Evolutionary conservation across 345 rosid species (phyloP).

Genomic region (Syzygium aqueum): DNA sequence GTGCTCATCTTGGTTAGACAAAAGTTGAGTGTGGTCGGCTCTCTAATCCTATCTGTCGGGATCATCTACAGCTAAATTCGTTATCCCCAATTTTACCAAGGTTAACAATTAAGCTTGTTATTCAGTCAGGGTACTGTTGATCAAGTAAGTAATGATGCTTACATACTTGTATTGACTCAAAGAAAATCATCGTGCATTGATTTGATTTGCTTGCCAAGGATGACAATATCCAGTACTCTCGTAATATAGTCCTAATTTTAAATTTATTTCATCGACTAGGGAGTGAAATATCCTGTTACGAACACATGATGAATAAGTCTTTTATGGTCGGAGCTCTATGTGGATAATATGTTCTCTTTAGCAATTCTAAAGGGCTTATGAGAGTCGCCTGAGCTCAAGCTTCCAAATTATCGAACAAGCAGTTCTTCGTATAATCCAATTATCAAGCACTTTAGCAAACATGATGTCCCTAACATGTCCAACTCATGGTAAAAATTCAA

Average conservation of each 20-base stretch:
- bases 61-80: not conserved
- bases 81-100: not conserved
- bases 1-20: not conserved
- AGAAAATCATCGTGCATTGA: not conserved
- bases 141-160: not conserved
- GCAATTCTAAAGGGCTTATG: not conserved
- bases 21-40: not conserved
- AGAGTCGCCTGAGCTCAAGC: not conserved
- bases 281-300: not conserved
- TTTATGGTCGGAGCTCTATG: not conserved
- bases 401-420: not conserved
- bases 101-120: not conserved
- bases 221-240: not conserved
- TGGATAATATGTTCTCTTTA: not conserved
- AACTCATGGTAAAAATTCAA: not conserved
- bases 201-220: not conserved
- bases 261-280: not conserved
- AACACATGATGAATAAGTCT: not conserved
- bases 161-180: not conserved
- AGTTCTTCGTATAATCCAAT: not conserved
- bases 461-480: not conserved
- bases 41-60: not conserved
- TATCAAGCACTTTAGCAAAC: not conserved
- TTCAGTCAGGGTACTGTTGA: not conserved
- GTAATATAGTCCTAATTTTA: not conserved